A percentile compares a stretch with the other conserved stretches of the same genome.
Conservation (phyloP, 768 basidiomycete genomes). For the Panaeolus cyanescens region DNA sequence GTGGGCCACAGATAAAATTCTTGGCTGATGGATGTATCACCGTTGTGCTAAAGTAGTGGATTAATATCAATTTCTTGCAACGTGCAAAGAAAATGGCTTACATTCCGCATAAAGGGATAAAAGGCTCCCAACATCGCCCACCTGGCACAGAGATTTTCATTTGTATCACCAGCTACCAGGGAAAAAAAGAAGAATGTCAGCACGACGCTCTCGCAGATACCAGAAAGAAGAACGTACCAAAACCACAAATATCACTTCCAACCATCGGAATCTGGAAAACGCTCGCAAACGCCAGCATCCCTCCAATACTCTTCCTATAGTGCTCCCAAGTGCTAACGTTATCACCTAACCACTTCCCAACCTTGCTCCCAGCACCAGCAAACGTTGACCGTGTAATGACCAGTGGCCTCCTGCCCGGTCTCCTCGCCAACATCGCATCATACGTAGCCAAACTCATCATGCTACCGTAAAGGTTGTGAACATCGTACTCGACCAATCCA, state of each 20-base stretch:
- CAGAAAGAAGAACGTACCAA: slow-evolving; percentile 36
- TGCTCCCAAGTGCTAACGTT: slow-evolving; percentile 62
- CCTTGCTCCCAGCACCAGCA: slow-evolving; percentile 63
- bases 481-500: slow-evolving; percentile 59
- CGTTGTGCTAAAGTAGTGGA: slow-evolving; percentile 47
- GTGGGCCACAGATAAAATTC: slow-evolving; percentile 70
- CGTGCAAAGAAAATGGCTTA: slow-evolving; percentile 27
- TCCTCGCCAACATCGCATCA: slow-evolving; percentile 60
- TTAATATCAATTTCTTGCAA: not conserved
- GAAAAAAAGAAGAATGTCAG: not conserved
- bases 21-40: slow-evolving; percentile 52
- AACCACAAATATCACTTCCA: slow-evolving; percentile 75
- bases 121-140: slow-evolving; percentile 82
- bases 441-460: slow-evolving; percentile 71
- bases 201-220: not conserved
- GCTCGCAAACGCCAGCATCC: slow-evolving; percentile 65
- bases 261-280: slow-evolving; percentile 76
- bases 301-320: slow-evolving; percentile 61
- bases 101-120: slow-evolving; percentile 80
- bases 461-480: slow-evolving; percentile 68
- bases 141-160: slow-evolving; percentile 69
- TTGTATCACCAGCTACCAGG: slow-evolving; percentile 52
- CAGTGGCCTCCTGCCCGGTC: slow-evolving; percentile 60
- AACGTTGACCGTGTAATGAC: slow-evolving; percentile 78
- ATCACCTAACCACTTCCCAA: slow-evolving; percentile 79